Conservation (phyloP, 2,329 filamentous ascomycete genomes). For the Talaromyces atroroseus region DNA sequence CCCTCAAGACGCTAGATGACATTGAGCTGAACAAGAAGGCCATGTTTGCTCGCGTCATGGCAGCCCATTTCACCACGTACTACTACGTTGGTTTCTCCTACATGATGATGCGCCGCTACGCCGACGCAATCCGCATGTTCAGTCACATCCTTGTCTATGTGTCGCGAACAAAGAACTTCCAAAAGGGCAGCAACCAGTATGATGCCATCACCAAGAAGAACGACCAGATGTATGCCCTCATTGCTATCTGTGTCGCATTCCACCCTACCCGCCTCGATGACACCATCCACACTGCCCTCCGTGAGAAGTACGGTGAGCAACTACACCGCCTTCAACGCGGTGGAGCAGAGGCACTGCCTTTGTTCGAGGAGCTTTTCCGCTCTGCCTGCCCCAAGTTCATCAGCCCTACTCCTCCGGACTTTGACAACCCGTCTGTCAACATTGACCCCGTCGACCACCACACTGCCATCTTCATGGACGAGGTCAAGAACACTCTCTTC, state of each 20-base stretch:
- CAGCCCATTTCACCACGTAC: conserved; percentile 98
- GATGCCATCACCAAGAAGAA: conserved; percentile 99
- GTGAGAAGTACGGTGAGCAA: conserved; percentile 99
- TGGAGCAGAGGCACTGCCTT: conserved; percentile 86
- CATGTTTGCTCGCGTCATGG: conserved; percentile 99
- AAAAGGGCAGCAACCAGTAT: conserved; percentile 86
- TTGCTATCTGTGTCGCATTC: conserved; percentile 98
- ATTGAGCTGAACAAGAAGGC: conserved; percentile 99
- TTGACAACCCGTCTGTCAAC: conserved; percentile 93
- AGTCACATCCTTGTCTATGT: conserved; percentile 99
- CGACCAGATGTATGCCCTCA: conserved; percentile 98
- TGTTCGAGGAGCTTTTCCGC: conserved; percentile 98
- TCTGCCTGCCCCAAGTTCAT: conserved; percentile 99
- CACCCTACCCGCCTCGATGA: conserved; percentile 95
- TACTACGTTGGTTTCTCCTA: conserved; percentile 99
- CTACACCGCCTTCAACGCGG: conserved; percentile 94
- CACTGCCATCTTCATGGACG: conserved; percentile 96
- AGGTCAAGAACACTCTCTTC: conserved; percentile 99
- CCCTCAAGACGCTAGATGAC: conserved; percentile 96
- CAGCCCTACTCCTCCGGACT: conserved; percentile 92
- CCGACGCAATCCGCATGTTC: conserved; percentile 99
- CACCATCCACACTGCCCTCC: conserved; percentile 95
- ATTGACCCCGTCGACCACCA: conserved; percentile 97
- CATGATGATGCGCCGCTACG: conserved; percentile 99
- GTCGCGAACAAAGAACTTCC: conserved; percentile 99